phyloP scores from a whole-genome alignment of 2,329 filamentous ascomycete genomes.

The Zopfia rhizophila region DNA sequence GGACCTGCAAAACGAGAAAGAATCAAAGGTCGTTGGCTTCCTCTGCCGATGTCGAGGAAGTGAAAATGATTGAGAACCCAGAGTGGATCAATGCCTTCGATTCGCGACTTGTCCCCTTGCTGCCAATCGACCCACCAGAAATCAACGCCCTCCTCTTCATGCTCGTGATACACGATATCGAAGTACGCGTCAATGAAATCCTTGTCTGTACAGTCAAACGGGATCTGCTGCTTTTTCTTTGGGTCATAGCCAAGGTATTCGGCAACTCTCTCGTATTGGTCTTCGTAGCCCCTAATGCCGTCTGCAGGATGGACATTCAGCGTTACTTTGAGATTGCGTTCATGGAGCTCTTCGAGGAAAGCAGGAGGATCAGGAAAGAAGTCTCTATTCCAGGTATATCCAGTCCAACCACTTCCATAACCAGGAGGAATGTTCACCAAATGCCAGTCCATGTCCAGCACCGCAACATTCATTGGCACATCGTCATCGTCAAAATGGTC shows the following conservation, averaged over 20 bases:
- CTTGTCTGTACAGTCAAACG: conserved; percentile 65
- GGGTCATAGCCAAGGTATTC: conserved; percentile 64
- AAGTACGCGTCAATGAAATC: conserved; percentile 69
- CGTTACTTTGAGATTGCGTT: conserved; percentile 63
- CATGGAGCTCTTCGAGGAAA: conserved; percentile 64
- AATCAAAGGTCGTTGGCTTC: conserved; percentile 61
- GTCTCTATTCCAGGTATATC: conserved; percentile 70
- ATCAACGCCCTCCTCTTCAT: conserved; percentile 68
- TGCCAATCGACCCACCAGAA: conserved; percentile 79
- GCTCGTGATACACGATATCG: conserved; percentile 64
- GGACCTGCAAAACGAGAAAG: conserved; percentile 72
- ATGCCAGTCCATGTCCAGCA: conserved; percentile 76
- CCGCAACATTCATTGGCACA: conserved; percentile 68
- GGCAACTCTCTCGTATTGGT: conserved; percentile 66
- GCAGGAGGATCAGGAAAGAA: conserved; percentile 66
- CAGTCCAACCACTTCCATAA: conserved; percentile 65
- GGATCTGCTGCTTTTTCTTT: conserved; percentile 60
- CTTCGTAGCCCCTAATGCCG: conserved; percentile 67
- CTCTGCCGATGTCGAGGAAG: conserved; percentile 63
- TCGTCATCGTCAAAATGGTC: conserved; percentile 62
- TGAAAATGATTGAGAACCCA: conserved; percentile 75
- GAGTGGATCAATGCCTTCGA: conserved; percentile 69
- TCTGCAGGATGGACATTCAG: conserved; percentile 72
- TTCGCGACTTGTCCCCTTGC: conserved; percentile 65
- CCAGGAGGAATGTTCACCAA: conserved; percentile 56